phyloP scores from a whole-genome alignment of 2,329 filamentous ascomycete genomes.

The Camillea tinctor region DNA sequence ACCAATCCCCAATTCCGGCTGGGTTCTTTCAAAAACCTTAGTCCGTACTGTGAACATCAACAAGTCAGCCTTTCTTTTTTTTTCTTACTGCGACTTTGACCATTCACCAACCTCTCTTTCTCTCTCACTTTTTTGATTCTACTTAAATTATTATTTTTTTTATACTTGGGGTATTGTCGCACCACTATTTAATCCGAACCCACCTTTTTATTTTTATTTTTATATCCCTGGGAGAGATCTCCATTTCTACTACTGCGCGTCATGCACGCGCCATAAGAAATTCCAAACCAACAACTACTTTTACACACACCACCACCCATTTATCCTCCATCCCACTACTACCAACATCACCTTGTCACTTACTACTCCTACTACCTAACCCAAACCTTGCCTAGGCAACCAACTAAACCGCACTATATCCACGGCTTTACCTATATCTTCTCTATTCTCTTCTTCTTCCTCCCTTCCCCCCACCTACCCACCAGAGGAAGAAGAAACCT shows the following conservation, averaged over 20 bases:
- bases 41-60: background rate
- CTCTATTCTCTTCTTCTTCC: background rate
- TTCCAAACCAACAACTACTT: background rate
- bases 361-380: background rate
- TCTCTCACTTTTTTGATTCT: background rate
- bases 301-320: too few relatives aligned
- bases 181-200: background rate
- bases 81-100: background rate
- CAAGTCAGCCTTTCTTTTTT: background rate
- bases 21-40: background rate
- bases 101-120: background rate
- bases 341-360: background rate
- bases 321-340: background rate
- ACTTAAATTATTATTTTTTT: too few relatives aligned
- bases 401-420: too few relatives aligned
- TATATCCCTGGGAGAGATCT: too few relatives aligned
- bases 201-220: too few relatives aligned
- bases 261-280: background rate
- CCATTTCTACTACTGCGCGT: background rate
- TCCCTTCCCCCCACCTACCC: background rate
- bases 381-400: background rate
- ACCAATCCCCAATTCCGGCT: background rate
- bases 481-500: too few relatives aligned
- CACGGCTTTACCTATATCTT: too few relatives aligned
- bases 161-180: too few relatives aligned